Conservation (phyloP, 176 grass and related monocot species). For the Alloteropsis semialata region DNA sequence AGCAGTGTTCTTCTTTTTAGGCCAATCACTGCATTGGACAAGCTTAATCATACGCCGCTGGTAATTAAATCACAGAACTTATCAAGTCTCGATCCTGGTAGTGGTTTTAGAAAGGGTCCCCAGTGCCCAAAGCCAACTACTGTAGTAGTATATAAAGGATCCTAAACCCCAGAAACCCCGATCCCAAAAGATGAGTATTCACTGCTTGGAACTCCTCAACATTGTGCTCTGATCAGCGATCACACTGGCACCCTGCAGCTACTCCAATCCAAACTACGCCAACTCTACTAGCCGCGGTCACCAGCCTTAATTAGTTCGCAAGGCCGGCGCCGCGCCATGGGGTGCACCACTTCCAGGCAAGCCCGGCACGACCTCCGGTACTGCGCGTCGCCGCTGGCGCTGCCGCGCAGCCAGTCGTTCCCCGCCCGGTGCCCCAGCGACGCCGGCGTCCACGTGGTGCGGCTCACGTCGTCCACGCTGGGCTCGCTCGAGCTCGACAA, state of each 20-base stretch:
- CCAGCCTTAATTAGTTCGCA: too few species aligned
- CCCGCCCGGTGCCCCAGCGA: constrained; percentile 23
- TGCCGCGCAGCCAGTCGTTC: constrained; percentile 55
- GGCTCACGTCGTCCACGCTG: constrained; percentile 63
- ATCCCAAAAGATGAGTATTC: constrained; percentile 51
- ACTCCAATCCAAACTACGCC: background rate
- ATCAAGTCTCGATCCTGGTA: background rate
- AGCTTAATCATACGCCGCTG: background rate
- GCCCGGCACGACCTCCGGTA: constrained; percentile 63
- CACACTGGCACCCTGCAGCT: background rate
- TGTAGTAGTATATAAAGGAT: constrained; percentile 24
- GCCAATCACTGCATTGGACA: background rate
- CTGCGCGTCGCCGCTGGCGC: constrained; percentile 48
- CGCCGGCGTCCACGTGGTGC: constrained; percentile 50
- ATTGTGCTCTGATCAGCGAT: constrained; percentile 13
- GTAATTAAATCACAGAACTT: background rate
- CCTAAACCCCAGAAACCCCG: constrained; percentile 36
- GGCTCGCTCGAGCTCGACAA: constrained; percentile 61
- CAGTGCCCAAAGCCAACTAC: constrained; percentile 14
- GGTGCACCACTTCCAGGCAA: constrained; percentile 84
- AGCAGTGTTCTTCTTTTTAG: constrained; percentile 13
- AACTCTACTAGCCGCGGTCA: too few species aligned
- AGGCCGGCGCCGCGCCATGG: too few species aligned
- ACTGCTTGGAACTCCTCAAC: constrained; percentile 33
- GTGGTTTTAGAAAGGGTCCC: constrained; percentile 29